phyloP scores from a whole-genome alignment of 2,329 filamentous ascomycete genomes.

The Exophiala phaeomuriformis region DNA sequence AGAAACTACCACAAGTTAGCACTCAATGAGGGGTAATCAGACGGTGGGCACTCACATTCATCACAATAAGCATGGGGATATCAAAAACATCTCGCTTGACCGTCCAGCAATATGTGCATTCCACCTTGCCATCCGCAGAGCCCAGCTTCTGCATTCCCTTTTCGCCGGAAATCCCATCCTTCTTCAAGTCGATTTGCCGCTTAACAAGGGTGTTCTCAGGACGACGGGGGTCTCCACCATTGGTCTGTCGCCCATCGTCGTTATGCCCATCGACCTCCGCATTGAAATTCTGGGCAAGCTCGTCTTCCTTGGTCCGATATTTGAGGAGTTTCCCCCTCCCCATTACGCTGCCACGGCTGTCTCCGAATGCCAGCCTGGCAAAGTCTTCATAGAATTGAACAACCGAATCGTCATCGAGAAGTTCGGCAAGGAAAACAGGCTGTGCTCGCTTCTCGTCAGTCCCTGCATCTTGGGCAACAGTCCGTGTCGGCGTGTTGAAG shows the following conservation, averaged over 20 bases:
- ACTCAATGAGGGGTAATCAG: background rate
- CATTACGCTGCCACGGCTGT: slow-evolving; percentile 76
- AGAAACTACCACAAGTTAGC: slow-evolving; percentile 25
- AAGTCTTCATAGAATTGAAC: slow-evolving; percentile 96
- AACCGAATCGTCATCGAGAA: slow-evolving; percentile 88
- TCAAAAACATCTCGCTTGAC: slow-evolving; percentile 96
- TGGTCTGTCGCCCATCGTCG: slow-evolving; percentile 38
- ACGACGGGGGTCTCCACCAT: slow-evolving; percentile 23
- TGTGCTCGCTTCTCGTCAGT: slow-evolving; percentile 47
- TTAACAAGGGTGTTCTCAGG: slow-evolving; percentile 11
- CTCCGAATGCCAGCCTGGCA: slow-evolving; percentile 82
- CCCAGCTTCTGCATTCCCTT: slow-evolving; percentile 72
- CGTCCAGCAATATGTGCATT: slow-evolving; percentile 94
- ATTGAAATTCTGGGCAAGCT: slow-evolving; percentile 24
- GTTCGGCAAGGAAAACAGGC: slow-evolving; percentile 82
- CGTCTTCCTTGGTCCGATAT: slow-evolving; percentile 67
- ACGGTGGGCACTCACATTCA: slow-evolving; percentile 69
- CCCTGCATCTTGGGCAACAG: slow-evolving; percentile 12
- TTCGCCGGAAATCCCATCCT: slow-evolving; percentile 42
- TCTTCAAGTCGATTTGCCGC: slow-evolving; percentile 29
- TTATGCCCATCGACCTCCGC: slow-evolving; percentile 35
- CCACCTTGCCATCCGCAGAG: slow-evolving; percentile 78
- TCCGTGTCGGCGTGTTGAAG: slow-evolving; percentile 40
- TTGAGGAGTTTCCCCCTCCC: slow-evolving; percentile 80
- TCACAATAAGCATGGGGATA: slow-evolving; percentile 96